Evolutionary conservation across 177 flowering plant species (phyloP), one percentile per base, ranked within the genome.

Genomic region (Vitis hybrid): DNA sequence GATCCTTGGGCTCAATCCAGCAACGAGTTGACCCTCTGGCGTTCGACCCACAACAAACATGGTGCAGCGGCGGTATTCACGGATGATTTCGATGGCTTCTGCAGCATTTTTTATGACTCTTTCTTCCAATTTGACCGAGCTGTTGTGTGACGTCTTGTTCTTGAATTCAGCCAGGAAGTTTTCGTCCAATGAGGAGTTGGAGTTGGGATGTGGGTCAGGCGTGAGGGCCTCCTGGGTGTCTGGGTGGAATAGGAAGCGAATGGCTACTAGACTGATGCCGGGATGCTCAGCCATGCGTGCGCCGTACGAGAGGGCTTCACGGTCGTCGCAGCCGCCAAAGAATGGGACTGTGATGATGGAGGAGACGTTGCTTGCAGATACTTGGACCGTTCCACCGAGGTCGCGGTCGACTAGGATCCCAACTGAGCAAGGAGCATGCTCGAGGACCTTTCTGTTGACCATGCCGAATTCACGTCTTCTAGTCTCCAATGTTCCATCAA

Each of bases 281-380:
- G 98, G 95, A 70, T 93, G 98, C 74, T 89, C 94, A 24, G 90
- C 89, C 92, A 91, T 88, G 4, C 90, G 88, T 14, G 72, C 55
- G 0, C 89, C 97, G 70, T 81, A 91, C 7, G 89, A 87, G 13
- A 90, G 83, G 2, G 94, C 91, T 69, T 89, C 94, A 14, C 84
- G 81, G 55, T 91, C 94, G 73, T 91, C 97, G 10, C 54, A 47
- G 1, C 97, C 97, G 0, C 97, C 97, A 64, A 90, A 89, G 77
- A 86, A 90, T 15, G 88, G 67, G 15, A 84, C 87, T 1, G 81
- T 70, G 1, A 90, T 59, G 11, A 52, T 7, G 10, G 58, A 86
- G 44, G 84, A 75, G 22, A 89, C 84, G 33, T 84, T 77, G 54
- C 91, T 86, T 14, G 92, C 86, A 8, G 89, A 47, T 15, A 92